phyloP scores from a whole-genome alignment of 225 moss, liverwort and hornwort species.

The Bryoerythrophyllum caledonicum region DNA sequence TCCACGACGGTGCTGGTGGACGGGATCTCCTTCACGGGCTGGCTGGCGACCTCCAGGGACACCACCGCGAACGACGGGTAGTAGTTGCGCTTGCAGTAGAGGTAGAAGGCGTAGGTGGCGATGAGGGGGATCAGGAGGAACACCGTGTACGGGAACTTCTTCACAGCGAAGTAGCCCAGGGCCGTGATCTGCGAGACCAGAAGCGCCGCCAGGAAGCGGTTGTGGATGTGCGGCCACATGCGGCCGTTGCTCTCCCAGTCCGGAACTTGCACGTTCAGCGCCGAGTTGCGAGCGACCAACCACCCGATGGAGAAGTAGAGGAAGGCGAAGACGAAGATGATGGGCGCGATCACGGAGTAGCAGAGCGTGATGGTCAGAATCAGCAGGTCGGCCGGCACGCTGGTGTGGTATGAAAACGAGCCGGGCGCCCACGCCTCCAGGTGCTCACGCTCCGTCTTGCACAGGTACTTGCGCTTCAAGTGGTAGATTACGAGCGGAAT shows the following conservation, averaged over 20 bases:
- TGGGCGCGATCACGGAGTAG: slow-evolving; percentile 79
- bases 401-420: slow-evolving; percentile 60
- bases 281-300: slow-evolving; percentile 80
- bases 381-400: slow-evolving; percentile 69
- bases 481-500: slow-evolving; percentile 64
- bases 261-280: slow-evolving; percentile 69
- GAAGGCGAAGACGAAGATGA: slow-evolving; percentile 69
- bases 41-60: slow-evolving; percentile 54
- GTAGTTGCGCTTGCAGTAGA: slow-evolving; percentile 42
- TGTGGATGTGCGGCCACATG: slow-evolving; percentile 90
- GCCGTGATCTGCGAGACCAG: slow-evolving; percentile 71
- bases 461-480: slow-evolving; percentile 70
- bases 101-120: slow-evolving; percentile 39
- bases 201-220: slow-evolving; percentile 63
- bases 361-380: slow-evolving; percentile 67
- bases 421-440: slow-evolving; percentile 80
- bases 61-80: slow-evolving; percentile 71
- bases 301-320: slow-evolving; percentile 82
- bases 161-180: slow-evolving; percentile 69
- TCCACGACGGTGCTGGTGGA: slow-evolving; percentile 46
- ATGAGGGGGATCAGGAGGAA: slow-evolving; percentile 53
- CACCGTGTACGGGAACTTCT: slow-evolving; percentile 49
- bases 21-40: slow-evolving; percentile 61
- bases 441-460: slow-evolving; percentile 83
- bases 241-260: slow-evolving; percentile 78